A percentile compares a stretch with the other conserved stretches of the same genome.
Conservation (phyloP, 768 basidiomycete species). For the Polyporus arcularius region DNA sequence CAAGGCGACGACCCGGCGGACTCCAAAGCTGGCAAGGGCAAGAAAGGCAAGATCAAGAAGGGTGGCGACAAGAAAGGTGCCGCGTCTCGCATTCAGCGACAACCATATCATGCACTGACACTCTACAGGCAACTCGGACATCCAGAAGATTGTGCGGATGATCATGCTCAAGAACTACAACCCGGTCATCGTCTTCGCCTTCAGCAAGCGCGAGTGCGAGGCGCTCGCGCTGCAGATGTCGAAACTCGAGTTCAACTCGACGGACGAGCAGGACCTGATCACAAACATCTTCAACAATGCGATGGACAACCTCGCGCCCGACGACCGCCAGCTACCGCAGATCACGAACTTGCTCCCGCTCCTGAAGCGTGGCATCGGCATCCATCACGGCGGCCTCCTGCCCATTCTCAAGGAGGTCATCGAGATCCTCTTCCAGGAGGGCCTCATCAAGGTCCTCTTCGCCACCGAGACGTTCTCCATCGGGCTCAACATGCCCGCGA, state of each 20-base stretch:
- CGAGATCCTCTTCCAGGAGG: slow-evolving; percentile 98
- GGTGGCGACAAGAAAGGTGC: slow-evolving; percentile 92
- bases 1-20: slow-evolving; percentile 93
- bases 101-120: slow-evolving; percentile 3
- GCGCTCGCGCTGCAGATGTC: slow-evolving; percentile 85
- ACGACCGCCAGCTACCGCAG: slow-evolving; percentile 89
- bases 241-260: slow-evolving; percentile 94
- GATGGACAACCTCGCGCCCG: slow-evolving; percentile 81
- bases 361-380: slow-evolving; percentile 92
- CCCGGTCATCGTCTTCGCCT: slow-evolving; percentile 97
- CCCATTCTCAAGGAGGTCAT: slow-evolving; percentile 99
- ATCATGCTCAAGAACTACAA: slow-evolving; percentile 98
- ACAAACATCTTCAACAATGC: slow-evolving; percentile 92
- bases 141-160: slow-evolving; percentile 97
- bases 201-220: slow-evolving; percentile 98
- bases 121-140: slow-evolving; percentile 78
- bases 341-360: slow-evolving; percentile 91
- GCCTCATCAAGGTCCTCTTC: slow-evolving; percentile 95
- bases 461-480: slow-evolving; percentile 99
- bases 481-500: slow-evolving; percentile 98
- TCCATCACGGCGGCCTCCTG: slow-evolving; percentile 96
- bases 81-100: slow-evolving; percentile 12
- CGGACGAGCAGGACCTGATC: slow-evolving; percentile 89
- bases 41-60: slow-evolving; percentile 91
- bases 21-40: slow-evolving; percentile 78